Evolutionary conservation across 257 asterid species (phyloP), one percentile per base, ranked within the genome.

Genomic region (Capsicum chinense): DNA sequence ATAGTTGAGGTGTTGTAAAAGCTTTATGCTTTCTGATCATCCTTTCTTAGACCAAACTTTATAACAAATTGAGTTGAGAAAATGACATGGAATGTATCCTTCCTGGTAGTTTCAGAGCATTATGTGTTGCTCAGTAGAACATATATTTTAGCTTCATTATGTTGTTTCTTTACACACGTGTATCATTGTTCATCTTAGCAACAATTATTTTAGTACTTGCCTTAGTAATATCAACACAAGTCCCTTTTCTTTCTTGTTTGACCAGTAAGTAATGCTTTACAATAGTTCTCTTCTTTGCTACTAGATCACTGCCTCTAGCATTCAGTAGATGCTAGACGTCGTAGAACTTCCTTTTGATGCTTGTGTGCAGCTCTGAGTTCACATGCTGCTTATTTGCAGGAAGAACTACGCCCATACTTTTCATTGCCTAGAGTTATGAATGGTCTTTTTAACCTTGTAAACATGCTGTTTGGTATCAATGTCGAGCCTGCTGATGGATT

Each of bases 361-460:
- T 52, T 68, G 56, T 67, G 37, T 83, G 54, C 80, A 10, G 84
- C 56, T 42, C 79, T 86, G 69, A 80, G 59, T 78, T 81, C 83
- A 54, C 76, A 48, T 17, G 56, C 69, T 85, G 85, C 67, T 62
- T 59, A 11, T 85, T 73, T 84, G 84, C 97, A 97, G 99, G 99
- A 97, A 92, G 99, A 93, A 83, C 84, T 97, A 85, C 94, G 99
- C 21, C 99, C 99, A 56, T 97, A 93, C 93, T 97, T 97, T 87
- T 93, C 99, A 78, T 87, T 97, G 89, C 99, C 98, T 42, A 95
- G 92, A 91, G 98, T 97, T 69, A 93, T 94, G 99, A 97, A 94
- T 87, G 99, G 98, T 73, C 98, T 96, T 80, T 96, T 96, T 88
- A 91, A 87, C 86, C 98, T 96, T 76, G 97, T 93, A 81, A 92